Evolutionary conservation across 257 asterid species (phyloP).

Genomic region (Eustoma russellianum): DNA sequence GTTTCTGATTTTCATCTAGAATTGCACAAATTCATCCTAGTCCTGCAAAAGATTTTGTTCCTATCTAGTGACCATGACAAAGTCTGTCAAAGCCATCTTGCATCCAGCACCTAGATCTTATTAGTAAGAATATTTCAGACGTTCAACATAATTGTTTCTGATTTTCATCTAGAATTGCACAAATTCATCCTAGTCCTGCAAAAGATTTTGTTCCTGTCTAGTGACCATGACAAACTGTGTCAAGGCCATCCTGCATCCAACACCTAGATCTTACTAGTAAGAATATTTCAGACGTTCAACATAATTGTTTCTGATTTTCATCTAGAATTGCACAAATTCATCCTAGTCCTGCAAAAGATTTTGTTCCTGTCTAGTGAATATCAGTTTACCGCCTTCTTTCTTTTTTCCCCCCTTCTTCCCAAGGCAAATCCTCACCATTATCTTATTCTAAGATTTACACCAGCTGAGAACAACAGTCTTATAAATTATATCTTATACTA

Average conservation of each 20-base stretch:
- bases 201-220: no score
- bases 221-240: conserved; percentile 71
- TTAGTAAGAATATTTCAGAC: conserved; percentile 5
- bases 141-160: neutral
- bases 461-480: no score
- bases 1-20: neutral
- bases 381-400: neutral
- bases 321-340: neutral
- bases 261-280: conserved; percentile 16
- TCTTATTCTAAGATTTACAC: no score
- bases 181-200: no score
- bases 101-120: conserved; percentile 20
- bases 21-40: neutral
- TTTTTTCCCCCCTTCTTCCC: neutral
- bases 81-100: conserved; percentile 73
- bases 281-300: neutral
- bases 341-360: no score
- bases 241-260: conserved; percentile 67
- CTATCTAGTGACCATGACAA: conserved; percentile 90
- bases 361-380: no score
- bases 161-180: neutral
- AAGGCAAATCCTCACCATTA: no score
- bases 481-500: no score
- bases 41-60: no score
- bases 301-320: neutral